Evolutionary conservation across 768 basidiomycete species (phyloP).

Genomic region (Kwoniella pini): DNA sequence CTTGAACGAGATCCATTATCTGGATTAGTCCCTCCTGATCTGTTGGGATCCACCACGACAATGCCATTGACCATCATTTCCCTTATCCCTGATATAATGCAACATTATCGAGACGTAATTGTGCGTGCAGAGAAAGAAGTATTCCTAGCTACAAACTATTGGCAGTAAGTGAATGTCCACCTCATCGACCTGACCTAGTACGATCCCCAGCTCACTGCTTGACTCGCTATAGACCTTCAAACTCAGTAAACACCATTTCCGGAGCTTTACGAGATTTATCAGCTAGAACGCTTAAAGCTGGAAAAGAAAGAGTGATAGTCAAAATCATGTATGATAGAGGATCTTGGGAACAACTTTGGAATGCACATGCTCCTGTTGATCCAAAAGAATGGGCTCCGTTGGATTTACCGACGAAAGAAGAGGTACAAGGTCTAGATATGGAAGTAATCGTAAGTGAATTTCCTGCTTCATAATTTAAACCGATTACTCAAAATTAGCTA

Average conservation of each 20-base stretch:
- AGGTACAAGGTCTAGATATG: slow-evolving; percentile 65
- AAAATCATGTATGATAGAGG: slow-evolving; percentile 74
- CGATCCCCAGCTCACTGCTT: too few species aligned
- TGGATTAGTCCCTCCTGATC: slow-evolving; percentile 64
- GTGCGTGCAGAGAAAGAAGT: slow-evolving; percentile 66
- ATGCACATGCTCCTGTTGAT: slow-evolving; percentile 60
- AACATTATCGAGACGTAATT: slow-evolving; percentile 67
- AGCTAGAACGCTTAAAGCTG: slow-evolving; percentile 57
- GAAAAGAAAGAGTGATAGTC: slow-evolving; percentile 61
- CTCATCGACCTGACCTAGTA: too few species aligned
- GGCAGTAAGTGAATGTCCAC: slow-evolving; percentile 56
- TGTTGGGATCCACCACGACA: slow-evolving; percentile 66
- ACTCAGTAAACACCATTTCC: slow-evolving; percentile 61
- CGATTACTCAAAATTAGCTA: too few species aligned
- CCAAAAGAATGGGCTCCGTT: slow-evolving; percentile 60
- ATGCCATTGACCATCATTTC: slow-evolving; percentile 67
- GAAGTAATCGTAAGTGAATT: slow-evolving; percentile 60
- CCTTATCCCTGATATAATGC: slow-evolving; percentile 71
- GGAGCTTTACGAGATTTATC: slow-evolving; percentile 63
- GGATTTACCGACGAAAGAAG: slow-evolving; percentile 60
- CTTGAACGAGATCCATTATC: slow-evolving; percentile 63
- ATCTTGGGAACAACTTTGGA: slow-evolving; percentile 61
- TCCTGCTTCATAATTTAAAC: background rate
- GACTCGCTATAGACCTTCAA: slow-evolving; percentile 58
- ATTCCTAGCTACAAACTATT: slow-evolving; percentile 68